These are phyloP conservation scores for Fusarium sp. DNA, from an alignment of 2,329 filamentous ascomycete genomes.

Conservation along the genomic window DNA sequence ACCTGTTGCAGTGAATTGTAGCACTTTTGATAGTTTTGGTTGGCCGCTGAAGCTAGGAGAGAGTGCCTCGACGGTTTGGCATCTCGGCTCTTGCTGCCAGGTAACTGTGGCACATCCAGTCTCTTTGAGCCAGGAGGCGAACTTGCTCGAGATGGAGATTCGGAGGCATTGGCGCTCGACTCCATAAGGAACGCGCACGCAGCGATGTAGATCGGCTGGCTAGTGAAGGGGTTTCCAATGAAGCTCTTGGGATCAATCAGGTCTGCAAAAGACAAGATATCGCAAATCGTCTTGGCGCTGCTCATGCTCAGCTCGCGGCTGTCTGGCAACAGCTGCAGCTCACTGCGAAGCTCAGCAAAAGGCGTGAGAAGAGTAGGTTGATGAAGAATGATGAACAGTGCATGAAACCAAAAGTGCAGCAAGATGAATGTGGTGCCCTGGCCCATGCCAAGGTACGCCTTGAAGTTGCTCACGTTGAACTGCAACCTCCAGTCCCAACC, in stretches of 20 bases:
- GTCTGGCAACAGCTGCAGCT: conserved; percentile 80
- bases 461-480: conserved; percentile 89
- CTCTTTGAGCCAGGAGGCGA: conserved; percentile 56
- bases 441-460: conserved; percentile 82
- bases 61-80: conserved; percentile 73
- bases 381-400: conserved; percentile 85
- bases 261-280: conserved; percentile 88
- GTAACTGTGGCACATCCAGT: background rate
- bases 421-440: conserved; percentile 90
- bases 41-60: conserved; percentile 82
- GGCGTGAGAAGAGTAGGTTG: conserved; percentile 86
- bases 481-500: conserved; percentile 79
- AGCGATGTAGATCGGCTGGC: conserved; percentile 91
- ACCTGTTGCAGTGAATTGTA: conserved; percentile 85
- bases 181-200: conserved; percentile 91
- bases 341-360: conserved; percentile 69
- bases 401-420: conserved; percentile 90
- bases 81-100: conserved; percentile 29
- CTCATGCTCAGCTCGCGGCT: conserved; percentile 88
- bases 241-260: conserved; percentile 88
- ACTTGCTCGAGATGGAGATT: conserved; percentile 66
- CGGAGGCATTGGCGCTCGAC: conserved; percentile 77
- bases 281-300: conserved; percentile 90
- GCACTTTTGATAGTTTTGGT: conserved; percentile 88
- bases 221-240: conserved; percentile 89